Evolutionary conservation across 768 basidiomycete species (phyloP), one percentile per base, ranked within the genome.

Genomic region (Cubamyces lactineus): DNA sequence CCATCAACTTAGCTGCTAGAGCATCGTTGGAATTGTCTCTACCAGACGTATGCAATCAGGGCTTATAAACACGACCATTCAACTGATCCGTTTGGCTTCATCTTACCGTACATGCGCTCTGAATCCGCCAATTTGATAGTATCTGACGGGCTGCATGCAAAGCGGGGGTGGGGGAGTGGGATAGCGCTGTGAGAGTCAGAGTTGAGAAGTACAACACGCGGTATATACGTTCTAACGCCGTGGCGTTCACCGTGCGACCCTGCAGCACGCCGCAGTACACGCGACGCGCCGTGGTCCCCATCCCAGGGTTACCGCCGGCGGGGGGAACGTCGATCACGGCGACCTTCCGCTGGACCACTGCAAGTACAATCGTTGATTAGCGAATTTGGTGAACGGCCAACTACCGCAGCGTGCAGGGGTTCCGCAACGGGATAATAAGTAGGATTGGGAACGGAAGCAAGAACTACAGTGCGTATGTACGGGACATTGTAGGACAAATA

Each of bases 401-500:
- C n/a, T n/a, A n/a, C n/a, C n/a, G n/a, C n/a, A n/a, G n/a, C n/a
- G n/a, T n/a, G n/a, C n/a, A n/a, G 28, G 28, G 7, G 3, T 28
- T 28, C 28, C n/a, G 51, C 56, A 57, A 42, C 50, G 26, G 51
- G 21, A 24, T n/a, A 46, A 41, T 42, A 49, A 23, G 41, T 57
- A 47, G 50, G 28, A 61, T 58, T 47, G 61, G 21, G 24, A 46
- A 53, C 58, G 49, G 28, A 64, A 60, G 48, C 56, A 59, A 63
- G 54, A 62, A 64, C 59, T 62, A 67, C 60, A 58, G 63, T 59
- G 63, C 60, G 57, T 59, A 62, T 59, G 66, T 67, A 64, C 61
- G 64, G 67, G 62, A 57, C 61, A 62, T 59, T 62, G 57, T 58
- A 60, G 61, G 65, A 68, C 67, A 68, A 68, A 66, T 68, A 68